These are phyloP conservation scores for Populus nigra DNA, from an alignment of 345 rosid species.

Conservation along the genomic window DNA sequence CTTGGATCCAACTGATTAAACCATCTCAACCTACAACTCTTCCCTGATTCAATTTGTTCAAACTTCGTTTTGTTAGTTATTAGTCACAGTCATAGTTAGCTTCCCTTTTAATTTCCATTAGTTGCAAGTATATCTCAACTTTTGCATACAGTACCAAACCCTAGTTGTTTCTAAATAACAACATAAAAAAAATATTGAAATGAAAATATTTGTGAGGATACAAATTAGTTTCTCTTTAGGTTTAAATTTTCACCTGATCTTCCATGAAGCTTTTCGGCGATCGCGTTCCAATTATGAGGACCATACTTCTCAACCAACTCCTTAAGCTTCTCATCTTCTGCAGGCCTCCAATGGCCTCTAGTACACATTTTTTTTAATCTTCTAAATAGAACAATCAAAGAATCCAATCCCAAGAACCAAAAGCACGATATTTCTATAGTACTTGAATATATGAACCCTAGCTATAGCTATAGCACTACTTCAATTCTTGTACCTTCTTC, in stretches of 20 bases:
- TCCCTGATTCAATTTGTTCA: constrained; percentile 43
- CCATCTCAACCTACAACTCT: constrained; percentile 97
- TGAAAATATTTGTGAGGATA: not conserved
- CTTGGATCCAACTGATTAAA: constrained; percentile 90
- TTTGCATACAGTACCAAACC: not conserved
- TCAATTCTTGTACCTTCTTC: not conserved
- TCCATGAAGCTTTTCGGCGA: constrained; percentile 37
- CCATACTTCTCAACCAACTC: constrained; percentile 34
- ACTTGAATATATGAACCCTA: not conserved
- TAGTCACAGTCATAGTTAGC: constrained; percentile 1
- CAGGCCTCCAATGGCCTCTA: constrained; percentile 44
- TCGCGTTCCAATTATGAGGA: constrained; percentile 46
- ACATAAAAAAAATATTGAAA: not conserved
- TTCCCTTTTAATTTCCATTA: not conserved
- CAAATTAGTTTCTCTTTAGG: not conserved
- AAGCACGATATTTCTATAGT: not conserved
- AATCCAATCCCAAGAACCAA: not conserved
- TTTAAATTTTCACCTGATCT: constrained; percentile 26
- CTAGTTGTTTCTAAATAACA: not conserved
- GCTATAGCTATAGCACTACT: constrained; percentile 45
- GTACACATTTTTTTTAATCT: constrained; percentile 15
- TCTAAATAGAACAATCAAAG: not conserved
- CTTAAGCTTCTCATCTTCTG: constrained; percentile 38
- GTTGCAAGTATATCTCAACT: not conserved
- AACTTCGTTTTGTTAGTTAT: constrained; percentile 3